Evolutionary conservation across 2,329 filamentous ascomycete genomes (phyloP), one percentile per base, ranked within the genome.

Genomic region (Penicillium sp.): DNA sequence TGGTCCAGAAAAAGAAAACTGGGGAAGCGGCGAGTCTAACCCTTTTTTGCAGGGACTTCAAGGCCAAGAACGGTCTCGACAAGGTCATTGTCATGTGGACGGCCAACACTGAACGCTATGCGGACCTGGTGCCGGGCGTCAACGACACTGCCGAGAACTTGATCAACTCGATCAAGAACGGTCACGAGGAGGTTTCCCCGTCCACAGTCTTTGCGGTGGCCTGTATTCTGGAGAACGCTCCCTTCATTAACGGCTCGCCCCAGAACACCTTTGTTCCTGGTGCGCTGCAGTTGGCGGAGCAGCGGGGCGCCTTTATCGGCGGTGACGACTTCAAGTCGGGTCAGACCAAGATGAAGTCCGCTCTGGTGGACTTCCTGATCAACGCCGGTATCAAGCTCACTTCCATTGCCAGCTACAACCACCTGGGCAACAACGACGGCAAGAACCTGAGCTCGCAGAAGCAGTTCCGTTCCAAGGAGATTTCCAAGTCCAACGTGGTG

Each of bases 281-380:
- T 64, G 88, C 86, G 51, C 84, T 97, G 59, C 79, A 91, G 66
- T 83, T 98, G 49, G 93, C 93, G 24, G 88, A 94, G 76, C 79
- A 85, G 72, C 84, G 94, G 72, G 79, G 81, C 48, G 83, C 90
- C 53, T 98, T 95, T 76, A 90, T 98, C 63, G 93, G 93, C 50
- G 93, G 93, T 57, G 93, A 98, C 64, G 93, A 98, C 76, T 98
- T 98, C 85, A 98, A 98, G 78, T 97, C 93, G 54, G 93, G 93
- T 54, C 93, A 98, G 79, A 98, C 93, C 69, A 98, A 98, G 84
- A 98, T 98, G 93, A 98, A 98, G 78, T 97, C 93, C 51, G 93
- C 93, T 18, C 83, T 98, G 28, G 93, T 97, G 39, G 93, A 98
- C 74, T 98, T 98, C 76, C 75, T 98, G 69, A 95, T 98, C 83